Evolutionary conservation across 331 rosid species (phyloP).

Genomic region (Rhamnella rubrinervis): DNA sequence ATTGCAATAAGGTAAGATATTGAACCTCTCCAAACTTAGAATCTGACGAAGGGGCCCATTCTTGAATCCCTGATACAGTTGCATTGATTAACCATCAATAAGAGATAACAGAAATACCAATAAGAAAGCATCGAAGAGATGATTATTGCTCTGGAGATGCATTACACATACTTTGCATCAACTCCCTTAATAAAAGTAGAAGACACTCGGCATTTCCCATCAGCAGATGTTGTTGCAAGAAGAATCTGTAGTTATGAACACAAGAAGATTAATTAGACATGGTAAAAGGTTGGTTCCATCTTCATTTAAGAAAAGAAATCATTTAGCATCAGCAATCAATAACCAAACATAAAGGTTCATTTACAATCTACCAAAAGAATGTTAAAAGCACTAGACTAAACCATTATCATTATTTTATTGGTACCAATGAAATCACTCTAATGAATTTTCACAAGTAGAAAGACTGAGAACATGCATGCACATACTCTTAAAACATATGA

Average conservation of each 20-base stretch:
- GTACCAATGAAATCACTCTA: too few relatives aligned
- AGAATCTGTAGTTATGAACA: constrained; percentile 56
- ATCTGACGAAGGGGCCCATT: constrained; percentile 62
- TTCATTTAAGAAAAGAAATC: constrained; percentile 10
- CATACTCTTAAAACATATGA: constrained; percentile 1
- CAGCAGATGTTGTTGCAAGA: constrained; percentile 91
- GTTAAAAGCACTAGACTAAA: too few relatives aligned
- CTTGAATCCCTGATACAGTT: constrained; percentile 76
- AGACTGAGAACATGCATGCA: neutral
- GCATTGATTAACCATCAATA: constrained; percentile 28
- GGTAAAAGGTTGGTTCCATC: constrained; percentile 1
- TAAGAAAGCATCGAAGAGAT: neutral
- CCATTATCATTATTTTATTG: too few relatives aligned
- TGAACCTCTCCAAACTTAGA: constrained; percentile 92
- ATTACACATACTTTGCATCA: constrained; percentile 72
- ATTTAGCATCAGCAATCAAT: neutral
- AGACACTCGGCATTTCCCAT: constrained; percentile 89
- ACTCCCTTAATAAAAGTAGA: constrained; percentile 89
- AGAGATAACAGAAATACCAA: constrained; percentile 18
- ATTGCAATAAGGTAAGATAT: constrained; percentile 17
- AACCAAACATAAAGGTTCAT: neutral
- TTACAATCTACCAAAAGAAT: too few relatives aligned
- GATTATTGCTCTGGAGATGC: constrained; percentile 13
- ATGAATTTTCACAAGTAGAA: too few relatives aligned
- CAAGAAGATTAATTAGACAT: constrained; percentile 7